Conservation (phyloP, 148 eudicot genomes). For the Cornus controversa region DNA sequence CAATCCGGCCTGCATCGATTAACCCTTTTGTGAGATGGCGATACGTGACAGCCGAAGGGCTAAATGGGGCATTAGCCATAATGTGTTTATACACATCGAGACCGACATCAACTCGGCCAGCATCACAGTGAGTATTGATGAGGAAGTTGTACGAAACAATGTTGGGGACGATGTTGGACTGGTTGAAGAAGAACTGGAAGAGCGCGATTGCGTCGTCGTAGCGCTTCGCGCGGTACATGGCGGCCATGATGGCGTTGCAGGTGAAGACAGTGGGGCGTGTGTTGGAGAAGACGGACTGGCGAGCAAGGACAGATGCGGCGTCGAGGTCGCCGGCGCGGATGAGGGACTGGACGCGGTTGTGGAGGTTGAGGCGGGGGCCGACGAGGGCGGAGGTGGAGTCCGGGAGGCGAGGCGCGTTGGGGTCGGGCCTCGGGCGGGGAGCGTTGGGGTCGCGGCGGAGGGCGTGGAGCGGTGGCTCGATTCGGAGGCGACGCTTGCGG, state of each 20-base stretch:
- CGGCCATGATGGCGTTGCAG: slow-evolving; percentile 77
- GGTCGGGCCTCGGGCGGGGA: slow-evolving; percentile 43
- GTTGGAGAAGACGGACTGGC: slow-evolving; percentile 63
- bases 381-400: slow-evolving; percentile 70
- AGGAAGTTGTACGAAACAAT: slow-evolving; percentile 64
- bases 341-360: slow-evolving; percentile 83
- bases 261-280: slow-evolving; percentile 86
- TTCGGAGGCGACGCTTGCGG: slow-evolving; percentile 83
- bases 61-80: slow-evolving; percentile 53
- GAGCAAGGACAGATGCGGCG: slow-evolving; percentile 57
- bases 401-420: slow-evolving; percentile 52
- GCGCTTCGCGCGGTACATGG: slow-evolving; percentile 63
- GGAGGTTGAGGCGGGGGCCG: slow-evolving; percentile 82
- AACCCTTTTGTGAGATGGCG: slow-evolving; percentile 73
- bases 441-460: slow-evolving; percentile 54
- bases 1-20: slow-evolving; percentile 53
- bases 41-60: slow-evolving; percentile 71
- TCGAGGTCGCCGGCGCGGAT: slow-evolving; percentile 79
- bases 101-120: slow-evolving; percentile 42
- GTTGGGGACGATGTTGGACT: slow-evolving; percentile 64
- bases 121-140: slow-evolving; percentile 53
- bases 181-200: slow-evolving; percentile 65
- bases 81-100: slow-evolving; percentile 49
- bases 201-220: slow-evolving; percentile 56
- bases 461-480: slow-evolving; percentile 80